Conservation (phyloP, 1,284 basidiomycete genomes). For the Testicularia cyperi region DNA sequence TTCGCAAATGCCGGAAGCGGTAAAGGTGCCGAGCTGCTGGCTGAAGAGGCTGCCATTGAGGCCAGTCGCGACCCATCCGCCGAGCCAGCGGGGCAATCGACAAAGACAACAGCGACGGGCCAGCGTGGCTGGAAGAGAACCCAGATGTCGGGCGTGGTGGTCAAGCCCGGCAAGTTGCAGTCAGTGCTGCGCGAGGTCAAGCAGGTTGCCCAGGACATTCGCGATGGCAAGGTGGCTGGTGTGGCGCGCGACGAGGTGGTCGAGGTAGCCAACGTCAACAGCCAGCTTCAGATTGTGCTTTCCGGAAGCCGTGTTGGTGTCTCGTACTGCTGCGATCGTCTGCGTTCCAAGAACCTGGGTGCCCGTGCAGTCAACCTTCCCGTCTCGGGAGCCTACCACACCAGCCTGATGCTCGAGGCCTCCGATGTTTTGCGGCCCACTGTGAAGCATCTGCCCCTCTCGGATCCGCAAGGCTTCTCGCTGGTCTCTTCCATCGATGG, state of each 20-base stretch:
- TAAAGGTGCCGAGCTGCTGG: slow-evolving; percentile 46
- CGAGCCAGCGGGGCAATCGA: neutral
- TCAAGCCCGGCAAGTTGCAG: slow-evolving; percentile 50
- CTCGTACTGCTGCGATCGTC: slow-evolving; percentile 51
- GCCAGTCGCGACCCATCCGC: neutral
- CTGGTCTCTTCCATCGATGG: slow-evolving; percentile 50
- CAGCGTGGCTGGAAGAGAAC: slow-evolving; percentile 48
- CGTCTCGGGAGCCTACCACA: slow-evolving; percentile 56
- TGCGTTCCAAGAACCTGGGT: slow-evolving; percentile 48
- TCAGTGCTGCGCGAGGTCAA: slow-evolving; percentile 42
- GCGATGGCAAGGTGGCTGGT: slow-evolving; percentile 35
- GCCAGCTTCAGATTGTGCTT: slow-evolving; percentile 54
- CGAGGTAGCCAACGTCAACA: slow-evolving; percentile 57
- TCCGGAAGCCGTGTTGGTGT: slow-evolving; percentile 54
- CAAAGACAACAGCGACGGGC: neutral
- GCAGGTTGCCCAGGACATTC: slow-evolving; percentile 40
- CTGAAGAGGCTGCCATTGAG: slow-evolving; percentile 4
- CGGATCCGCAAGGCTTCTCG: slow-evolving; percentile 24
- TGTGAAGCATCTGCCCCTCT: slow-evolving; percentile 47
- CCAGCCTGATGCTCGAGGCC: slow-evolving; percentile 47
- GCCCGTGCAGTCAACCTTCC: slow-evolving; percentile 58
- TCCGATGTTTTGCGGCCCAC: slow-evolving; percentile 36
- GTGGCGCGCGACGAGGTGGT: slow-evolving; percentile 56
- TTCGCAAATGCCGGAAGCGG: slow-evolving; percentile 56
- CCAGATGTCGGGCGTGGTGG: slow-evolving; percentile 55